Evolutionary conservation across 306 rosid species (phyloP), one percentile per base, ranked within the genome.

Genomic region (Trifolium pratense): DNA sequence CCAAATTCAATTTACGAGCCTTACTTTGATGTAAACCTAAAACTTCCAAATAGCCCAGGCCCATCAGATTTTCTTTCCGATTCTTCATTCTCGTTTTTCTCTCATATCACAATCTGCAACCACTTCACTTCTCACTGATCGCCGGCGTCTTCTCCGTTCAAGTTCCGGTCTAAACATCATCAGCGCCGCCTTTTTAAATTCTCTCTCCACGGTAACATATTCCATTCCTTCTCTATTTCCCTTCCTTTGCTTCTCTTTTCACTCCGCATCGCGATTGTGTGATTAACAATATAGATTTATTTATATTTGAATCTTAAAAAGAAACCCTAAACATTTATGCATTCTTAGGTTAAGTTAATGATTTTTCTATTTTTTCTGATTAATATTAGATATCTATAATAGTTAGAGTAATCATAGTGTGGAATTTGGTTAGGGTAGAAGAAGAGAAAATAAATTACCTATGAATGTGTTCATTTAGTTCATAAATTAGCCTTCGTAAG

Each of bases 121-220:
- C 45, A 36, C 39, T 20, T 37, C 68, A 1, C 56, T 13, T 17
- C 34, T 7, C 5, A 12, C 16, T 11, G 39, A 61, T 61, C 61
- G 78, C 46, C 59, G 45, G 45, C 43, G 60, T 48, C 45, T 73
- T 53, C 51, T 34, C 48, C 46, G 68, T 29, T 60, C 16, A 46
- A 43, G 14, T 29, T 11, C 40, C 51, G 3, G 6, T 36, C 43
- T 36, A 14, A 31, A 36, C 40, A 16, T 21, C 72, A n/a, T 52
- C 66, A 55, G 65, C 16, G 71, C 7, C 20, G 6, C 45, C 29
- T 20, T 45, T 48, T 46, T 60, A 31, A 13, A 2, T 23, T n/a
- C 18, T 61, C 60, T 57, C 37, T 63, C 65, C 10, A 6, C 6
- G 56, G 79, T 64, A 75, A 23, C 5, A 48, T 51, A 21, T 48